Evolutionary conservation across 805 yeast species (phyloP).

Genomic region (Ogataea siamensis): DNA sequence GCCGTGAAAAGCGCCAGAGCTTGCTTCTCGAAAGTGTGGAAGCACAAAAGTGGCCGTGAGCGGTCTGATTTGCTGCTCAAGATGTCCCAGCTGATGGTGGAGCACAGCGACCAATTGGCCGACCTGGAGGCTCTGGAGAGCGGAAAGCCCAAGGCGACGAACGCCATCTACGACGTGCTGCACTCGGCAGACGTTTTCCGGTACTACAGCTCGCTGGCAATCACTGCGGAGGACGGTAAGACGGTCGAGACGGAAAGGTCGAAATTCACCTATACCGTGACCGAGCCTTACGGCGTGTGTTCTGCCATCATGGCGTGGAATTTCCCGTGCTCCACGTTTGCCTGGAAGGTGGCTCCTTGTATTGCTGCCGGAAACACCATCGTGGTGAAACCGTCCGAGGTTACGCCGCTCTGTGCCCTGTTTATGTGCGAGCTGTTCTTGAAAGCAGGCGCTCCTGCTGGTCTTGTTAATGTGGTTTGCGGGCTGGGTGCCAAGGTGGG

Average conservation of each 20-base stretch:
- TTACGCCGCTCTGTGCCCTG: conserved; percentile 66
- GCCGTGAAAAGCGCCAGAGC: conserved; percentile 53
- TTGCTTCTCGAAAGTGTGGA: conserved; percentile 51
- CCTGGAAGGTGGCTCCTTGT: conserved; percentile 71
- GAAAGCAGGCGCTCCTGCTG: conserved; percentile 63
- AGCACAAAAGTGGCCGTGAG: conserved; percentile 42
- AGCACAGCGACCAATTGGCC: conserved; percentile 49
- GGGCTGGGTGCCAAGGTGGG: conserved; percentile 65
- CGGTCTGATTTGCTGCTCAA: conserved; percentile 47
- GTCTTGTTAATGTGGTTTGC: conserved; percentile 60
- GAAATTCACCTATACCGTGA: conserved; percentile 59
- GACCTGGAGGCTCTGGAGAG: conserved; percentile 58
- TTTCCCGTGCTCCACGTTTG: conserved; percentile 65
- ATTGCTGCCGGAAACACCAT: conserved; percentile 65
- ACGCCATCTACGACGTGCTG: conserved; percentile 58
- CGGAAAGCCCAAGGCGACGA: conserved; percentile 53
- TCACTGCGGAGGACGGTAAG: conserved; percentile 58
- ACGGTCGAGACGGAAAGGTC: conserved; percentile 57
- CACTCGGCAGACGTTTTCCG: conserved; percentile 55
- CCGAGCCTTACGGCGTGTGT: conserved; percentile 69
- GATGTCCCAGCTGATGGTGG: conserved; percentile 48
- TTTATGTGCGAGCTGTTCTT: conserved; percentile 49
- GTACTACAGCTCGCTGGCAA: conserved; percentile 76
- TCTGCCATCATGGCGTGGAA: conserved; percentile 75
- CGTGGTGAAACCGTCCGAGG: conserved; percentile 62